Evolutionary conservation across 345 rosid genomes (phyloP).

Genomic region (Geranium rotundifolium): DNA sequence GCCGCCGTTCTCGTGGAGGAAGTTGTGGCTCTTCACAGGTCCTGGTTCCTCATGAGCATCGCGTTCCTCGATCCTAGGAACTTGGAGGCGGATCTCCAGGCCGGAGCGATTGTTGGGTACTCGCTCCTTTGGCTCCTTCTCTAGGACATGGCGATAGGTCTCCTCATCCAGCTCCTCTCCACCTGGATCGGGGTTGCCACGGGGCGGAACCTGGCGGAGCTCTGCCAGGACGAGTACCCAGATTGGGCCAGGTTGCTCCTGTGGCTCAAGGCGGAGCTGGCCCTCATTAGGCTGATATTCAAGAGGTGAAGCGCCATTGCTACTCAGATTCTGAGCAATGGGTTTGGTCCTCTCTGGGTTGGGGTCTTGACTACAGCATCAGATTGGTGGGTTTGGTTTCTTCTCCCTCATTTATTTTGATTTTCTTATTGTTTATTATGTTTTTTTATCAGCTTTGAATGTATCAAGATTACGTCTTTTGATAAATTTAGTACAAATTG

Average conservation of each 20-base stretch:
- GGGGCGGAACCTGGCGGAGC: slow-evolving; percentile 36
- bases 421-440: too few relatives aligned
- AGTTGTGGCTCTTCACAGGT: slow-evolving; percentile 39
- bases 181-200: slow-evolving; percentile 37
- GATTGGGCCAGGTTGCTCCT: slow-evolving; percentile 27
- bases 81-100: slow-evolving; percentile 39
- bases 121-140: slow-evolving; percentile 37
- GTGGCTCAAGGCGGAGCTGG: slow-evolving; percentile 39
- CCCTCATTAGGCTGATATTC: slow-evolving; percentile 36
- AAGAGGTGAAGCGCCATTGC: slow-evolving; percentile 41
- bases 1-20: slow-evolving; percentile 41
- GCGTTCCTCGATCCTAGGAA: slow-evolving; percentile 46
- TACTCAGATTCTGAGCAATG: slow-evolving; percentile 12
- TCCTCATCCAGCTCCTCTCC: slow-evolving; percentile 34
- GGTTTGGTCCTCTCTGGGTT: slow-evolving; percentile 22
- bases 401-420: too few relatives aligned
- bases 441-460: too few relatives aligned
- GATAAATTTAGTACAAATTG: too few relatives aligned
- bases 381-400: slow-evolving; percentile 11
- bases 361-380: slow-evolving; percentile 17
- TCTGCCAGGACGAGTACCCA: slow-evolving; percentile 37
- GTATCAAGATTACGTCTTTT: too few relatives aligned
- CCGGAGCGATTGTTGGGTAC: slow-evolving; percentile 44
- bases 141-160: slow-evolving; percentile 40
- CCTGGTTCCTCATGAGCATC: slow-evolving; percentile 40